Evolutionary conservation across 352 stramenopile species (phyloP).

Genomic region (Phytophthora crassamura): DNA sequence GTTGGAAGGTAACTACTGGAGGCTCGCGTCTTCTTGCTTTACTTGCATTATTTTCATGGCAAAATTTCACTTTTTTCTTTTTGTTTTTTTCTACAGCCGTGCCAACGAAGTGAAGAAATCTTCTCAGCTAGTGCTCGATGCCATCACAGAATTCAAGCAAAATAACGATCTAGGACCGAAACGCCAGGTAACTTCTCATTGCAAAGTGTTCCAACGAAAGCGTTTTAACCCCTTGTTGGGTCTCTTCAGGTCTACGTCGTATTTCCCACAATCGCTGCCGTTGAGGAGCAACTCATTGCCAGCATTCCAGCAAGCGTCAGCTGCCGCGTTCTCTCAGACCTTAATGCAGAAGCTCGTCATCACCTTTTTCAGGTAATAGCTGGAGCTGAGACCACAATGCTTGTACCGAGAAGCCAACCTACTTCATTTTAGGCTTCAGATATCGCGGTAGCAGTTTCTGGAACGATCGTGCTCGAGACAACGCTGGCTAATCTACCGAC

Average conservation of each 20-base stretch:
- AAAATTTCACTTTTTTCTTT: neutral
- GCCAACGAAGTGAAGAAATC: constrained; percentile 65
- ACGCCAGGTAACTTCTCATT: constrained; percentile 9
- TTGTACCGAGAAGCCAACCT: no score
- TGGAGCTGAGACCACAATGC: neutral
- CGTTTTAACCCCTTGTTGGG: constrained; percentile 3
- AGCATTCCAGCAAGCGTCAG: constrained; percentile 18
- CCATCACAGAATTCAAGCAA: constrained; percentile 45
- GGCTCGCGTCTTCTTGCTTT: neutral
- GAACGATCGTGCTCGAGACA: constrained; percentile 77
- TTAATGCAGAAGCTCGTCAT: constrained; percentile 26
- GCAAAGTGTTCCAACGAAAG: neutral
- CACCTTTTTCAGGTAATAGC: constrained; percentile 43
- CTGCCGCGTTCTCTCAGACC: constrained; percentile 31
- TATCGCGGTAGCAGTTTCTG: constrained; percentile 67
- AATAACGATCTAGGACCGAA: neutral
- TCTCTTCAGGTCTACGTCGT: constrained; percentile 54
- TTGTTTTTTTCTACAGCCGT: constrained; percentile 40
- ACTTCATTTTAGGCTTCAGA: constrained; percentile 41
- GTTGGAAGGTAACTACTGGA: constrained; percentile 57
- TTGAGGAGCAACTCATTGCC: constrained; percentile 37
- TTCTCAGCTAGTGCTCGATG: constrained; percentile 47
- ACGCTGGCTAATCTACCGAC: constrained; percentile 61
- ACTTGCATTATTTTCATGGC: neutral
- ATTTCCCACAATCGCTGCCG: constrained; percentile 60